Conservation (phyloP, 768 basidiomycete genomes). For the Leccinum fibrillosum region DNA sequence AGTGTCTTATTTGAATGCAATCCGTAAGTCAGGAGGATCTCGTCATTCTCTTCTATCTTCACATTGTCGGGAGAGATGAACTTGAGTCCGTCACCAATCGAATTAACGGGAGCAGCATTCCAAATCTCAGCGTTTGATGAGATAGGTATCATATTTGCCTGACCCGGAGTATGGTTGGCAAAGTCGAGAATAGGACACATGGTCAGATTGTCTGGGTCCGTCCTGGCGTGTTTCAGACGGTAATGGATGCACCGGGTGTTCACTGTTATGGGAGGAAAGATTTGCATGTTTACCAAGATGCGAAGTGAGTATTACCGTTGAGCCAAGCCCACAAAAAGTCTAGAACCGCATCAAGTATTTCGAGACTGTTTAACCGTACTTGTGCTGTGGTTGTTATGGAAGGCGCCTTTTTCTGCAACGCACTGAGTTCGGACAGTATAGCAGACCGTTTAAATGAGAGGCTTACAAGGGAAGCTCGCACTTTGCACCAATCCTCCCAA, state of each 20-base stretch:
- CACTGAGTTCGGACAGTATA: background rate
- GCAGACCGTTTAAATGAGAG: background rate
- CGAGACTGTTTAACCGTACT: background rate
- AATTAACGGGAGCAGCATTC: slow-evolving; percentile 33
- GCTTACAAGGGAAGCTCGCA: slow-evolving; percentile 53
- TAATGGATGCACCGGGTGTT: slow-evolving; percentile 90
- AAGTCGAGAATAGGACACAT: slow-evolving; percentile 90
- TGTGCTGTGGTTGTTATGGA: background rate
- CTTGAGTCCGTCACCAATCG: slow-evolving; percentile 45
- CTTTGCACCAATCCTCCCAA: slow-evolving; percentile 53
- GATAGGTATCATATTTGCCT: slow-evolving; percentile 43
- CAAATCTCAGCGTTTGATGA: slow-evolving; percentile 35
- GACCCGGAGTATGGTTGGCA: slow-evolving; percentile 65
- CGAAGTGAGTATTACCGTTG: slow-evolving; percentile 52
- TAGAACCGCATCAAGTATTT: slow-evolving; percentile 9
- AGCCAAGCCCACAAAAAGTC: slow-evolving; percentile 91
- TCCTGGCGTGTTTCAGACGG: slow-evolving; percentile 45
- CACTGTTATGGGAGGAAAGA: slow-evolving; percentile 43
- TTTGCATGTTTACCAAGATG: slow-evolving; percentile 4
- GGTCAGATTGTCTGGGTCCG: slow-evolving; percentile 74
- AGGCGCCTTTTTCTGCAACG: slow-evolving; percentile 6
- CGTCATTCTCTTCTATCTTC: slow-evolving; percentile 48
- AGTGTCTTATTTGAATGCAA: slow-evolving; percentile 71
- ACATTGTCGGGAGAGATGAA: slow-evolving; percentile 47
- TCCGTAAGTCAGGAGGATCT: slow-evolving; percentile 80